Evolutionary conservation across 805 yeast species (phyloP), one percentile per base, ranked within the genome.

Genomic region (Kregervanrija pseudodelftensis): DNA sequence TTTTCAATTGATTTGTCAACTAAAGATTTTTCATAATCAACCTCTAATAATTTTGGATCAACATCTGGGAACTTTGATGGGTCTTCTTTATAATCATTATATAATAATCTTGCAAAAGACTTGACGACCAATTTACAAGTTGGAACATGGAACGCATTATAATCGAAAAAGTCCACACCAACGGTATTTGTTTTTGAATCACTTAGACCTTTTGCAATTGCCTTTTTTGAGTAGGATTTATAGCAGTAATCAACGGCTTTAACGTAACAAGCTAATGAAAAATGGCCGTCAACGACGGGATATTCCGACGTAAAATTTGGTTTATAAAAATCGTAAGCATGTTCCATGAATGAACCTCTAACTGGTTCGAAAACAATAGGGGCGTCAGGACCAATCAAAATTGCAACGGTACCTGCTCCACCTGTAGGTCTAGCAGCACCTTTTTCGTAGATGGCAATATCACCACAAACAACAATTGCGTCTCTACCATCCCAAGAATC

Each of bases 401-500:
- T 59, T 37, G 99, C 99, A 49, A 91, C 95, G 40, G 95, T 76
- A 64, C 99, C 99, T 44, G 95, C 97, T 73, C 99, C 99, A 67
- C 99, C 99, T 43, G 99, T 93, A 62, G 99, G 99, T 76, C 99
- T 84, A 46, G 99, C 99, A 34, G 95, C 84, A 65, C 99, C 99
- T 71, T 90, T 79, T 59, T 90, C 89, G 69, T 93, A 93, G 56
- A 93, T 82, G 61, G 99, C 99, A 66, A 93, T 93, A 69, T 93
- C 99, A 68, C 97, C 98, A 63, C 93, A 82, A 16, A 91, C 96
- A 45, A 91, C 99, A 59, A 93, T 79, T 45, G 98, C 98, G 61
- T 91, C 89, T 67, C 98, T 81, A 52, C 99, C 99, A 62, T 93
- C 99, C 99, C 99, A 93, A 37, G 91, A 76, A 30, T 87, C 79